phyloP scores from a whole-genome alignment of 306 rosid species.

The Cucurbita argyrosperma region DNA sequence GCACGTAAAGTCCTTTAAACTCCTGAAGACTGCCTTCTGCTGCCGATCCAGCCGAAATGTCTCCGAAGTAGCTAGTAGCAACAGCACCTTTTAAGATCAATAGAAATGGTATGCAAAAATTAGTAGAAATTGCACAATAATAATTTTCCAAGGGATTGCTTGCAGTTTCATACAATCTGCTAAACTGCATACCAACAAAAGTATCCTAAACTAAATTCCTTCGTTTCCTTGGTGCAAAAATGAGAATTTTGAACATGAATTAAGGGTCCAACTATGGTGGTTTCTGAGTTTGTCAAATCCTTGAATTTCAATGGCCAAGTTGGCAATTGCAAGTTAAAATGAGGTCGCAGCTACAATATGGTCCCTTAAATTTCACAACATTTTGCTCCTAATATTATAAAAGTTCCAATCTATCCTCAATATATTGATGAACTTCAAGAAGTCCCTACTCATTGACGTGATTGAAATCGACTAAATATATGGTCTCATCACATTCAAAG shows the following conservation, averaged over 20 bases:
- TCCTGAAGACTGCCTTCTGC: constrained; percentile 24
- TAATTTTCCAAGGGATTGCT: background rate
- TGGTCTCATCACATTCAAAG: background rate
- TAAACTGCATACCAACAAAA: background rate
- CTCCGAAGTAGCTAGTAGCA: constrained; percentile 39
- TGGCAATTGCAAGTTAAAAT: background rate
- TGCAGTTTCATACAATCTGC: background rate
- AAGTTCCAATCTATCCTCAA: background rate
- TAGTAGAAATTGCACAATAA: background rate
- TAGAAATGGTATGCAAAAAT: background rate
- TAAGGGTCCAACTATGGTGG: background rate
- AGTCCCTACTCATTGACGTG: background rate
- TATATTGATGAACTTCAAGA: background rate
- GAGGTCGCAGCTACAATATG: background rate
- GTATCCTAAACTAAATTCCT: background rate
- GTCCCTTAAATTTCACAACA: background rate
- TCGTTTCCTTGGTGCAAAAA: background rate
- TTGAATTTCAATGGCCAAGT: background rate
- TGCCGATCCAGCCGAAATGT: constrained; percentile 26
- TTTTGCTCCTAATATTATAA: background rate
- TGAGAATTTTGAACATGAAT: background rate
- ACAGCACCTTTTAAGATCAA: constrained; percentile 44
- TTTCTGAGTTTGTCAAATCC: background rate
- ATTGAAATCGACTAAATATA: background rate
- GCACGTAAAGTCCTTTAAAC: constrained; percentile 29